Conservation (phyloP, 306 rosid species). For the Senna siamea region DNA sequence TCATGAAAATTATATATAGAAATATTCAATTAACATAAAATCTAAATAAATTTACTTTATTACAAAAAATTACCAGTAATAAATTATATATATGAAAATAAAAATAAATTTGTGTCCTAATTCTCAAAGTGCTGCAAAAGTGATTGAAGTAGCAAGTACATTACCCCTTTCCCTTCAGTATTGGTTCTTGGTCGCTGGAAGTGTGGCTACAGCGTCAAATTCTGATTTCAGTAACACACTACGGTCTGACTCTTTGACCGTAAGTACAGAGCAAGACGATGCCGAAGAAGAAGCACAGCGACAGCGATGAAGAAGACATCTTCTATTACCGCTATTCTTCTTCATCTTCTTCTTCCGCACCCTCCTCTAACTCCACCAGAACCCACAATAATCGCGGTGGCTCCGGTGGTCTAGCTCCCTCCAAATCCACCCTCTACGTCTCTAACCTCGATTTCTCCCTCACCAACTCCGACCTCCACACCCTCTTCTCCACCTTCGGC, state of each 20-base stretch:
- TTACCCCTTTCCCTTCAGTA: no score
- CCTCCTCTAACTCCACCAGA: constrained; percentile 30
- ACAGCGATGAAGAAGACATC: constrained; percentile 72
- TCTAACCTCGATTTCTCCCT: constrained; percentile 83
- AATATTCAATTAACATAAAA: no score
- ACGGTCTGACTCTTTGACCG: neutral
- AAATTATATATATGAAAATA: no score
- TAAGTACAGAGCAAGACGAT: constrained; percentile 9
- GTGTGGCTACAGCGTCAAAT: no score
- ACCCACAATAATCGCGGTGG: constrained; percentile 16
- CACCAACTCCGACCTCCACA: constrained; percentile 92
- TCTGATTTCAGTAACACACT: no score
- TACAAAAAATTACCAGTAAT: no score
- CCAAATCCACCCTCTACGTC: constrained; percentile 82
- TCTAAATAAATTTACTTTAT: no score
- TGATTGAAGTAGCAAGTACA: no score
- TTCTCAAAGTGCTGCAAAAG: no score
- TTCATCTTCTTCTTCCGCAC: constrained; percentile 33
- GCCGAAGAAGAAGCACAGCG: constrained; percentile 46
- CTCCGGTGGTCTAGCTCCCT: constrained; percentile 68
- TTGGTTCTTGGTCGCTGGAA: no score
- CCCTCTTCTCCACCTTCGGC: constrained; percentile 85
- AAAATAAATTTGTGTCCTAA: no score
- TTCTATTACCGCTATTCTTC: constrained; percentile 77
- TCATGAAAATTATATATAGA: no score